Conservation (phyloP, 208 protist species). For the Leishmania mexicana region DNA sequence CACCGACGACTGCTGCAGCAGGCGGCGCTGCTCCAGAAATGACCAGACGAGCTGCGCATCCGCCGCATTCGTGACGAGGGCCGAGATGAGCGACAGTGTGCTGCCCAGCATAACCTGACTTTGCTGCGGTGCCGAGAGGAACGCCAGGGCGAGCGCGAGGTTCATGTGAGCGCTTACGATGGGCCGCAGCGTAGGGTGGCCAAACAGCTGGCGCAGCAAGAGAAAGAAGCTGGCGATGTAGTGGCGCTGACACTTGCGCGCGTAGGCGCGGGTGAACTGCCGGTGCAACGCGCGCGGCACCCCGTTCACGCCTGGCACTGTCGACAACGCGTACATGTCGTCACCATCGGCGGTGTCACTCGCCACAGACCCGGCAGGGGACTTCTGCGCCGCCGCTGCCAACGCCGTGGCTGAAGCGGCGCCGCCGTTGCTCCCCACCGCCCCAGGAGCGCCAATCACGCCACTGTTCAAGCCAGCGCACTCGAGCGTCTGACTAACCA, state of each 20-base stretch:
- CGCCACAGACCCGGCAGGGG: background rate
- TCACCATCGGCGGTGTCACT: background rate
- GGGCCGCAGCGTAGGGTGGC: constrained; percentile 49
- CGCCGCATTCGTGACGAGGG: constrained; percentile 57
- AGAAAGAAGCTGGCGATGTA: constrained; percentile 80
- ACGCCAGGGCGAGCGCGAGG: constrained; percentile 60
- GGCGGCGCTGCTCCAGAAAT: constrained; percentile 58
- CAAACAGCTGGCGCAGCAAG: constrained; percentile 75
- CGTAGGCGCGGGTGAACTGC: constrained; percentile 69
- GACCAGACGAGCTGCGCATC: constrained; percentile 68
- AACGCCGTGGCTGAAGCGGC: background rate
- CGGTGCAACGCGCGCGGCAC: constrained; percentile 34
- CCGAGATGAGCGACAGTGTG: constrained; percentile 71
- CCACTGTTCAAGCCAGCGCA: constrained; percentile 64
- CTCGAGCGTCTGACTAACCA: constrained; percentile 74
- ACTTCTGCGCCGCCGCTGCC: background rate
- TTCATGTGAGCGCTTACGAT: constrained; percentile 52
- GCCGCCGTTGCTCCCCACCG: constrained; percentile 4
- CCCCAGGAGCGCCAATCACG: constrained; percentile 1
- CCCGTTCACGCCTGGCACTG: constrained; percentile 13
- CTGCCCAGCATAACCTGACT: constrained; percentile 71
- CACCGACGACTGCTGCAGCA: constrained; percentile 44
- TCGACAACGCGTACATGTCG: constrained; percentile 17
- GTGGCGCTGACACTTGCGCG: constrained; percentile 52
- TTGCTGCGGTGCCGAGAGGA: constrained; percentile 64